These are phyloP conservation scores for Ulvella scutata DNA, from an alignment of 139 green algal species.

Conservation along the genomic window DNA sequence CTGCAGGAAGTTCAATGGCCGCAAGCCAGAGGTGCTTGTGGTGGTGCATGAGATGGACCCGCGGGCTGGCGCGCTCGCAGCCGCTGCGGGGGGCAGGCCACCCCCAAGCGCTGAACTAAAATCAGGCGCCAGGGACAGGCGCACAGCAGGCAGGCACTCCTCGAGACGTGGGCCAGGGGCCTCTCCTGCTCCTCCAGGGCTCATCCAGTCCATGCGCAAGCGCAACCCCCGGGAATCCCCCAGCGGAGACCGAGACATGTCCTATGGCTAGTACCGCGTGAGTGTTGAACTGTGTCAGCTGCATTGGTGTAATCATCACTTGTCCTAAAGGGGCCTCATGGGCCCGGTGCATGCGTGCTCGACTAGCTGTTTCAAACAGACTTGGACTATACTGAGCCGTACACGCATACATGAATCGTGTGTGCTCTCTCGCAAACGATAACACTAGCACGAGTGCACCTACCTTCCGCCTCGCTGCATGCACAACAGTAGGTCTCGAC, in stretches of 20 bases:
- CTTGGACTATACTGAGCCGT: no score
- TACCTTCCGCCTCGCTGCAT: no score
- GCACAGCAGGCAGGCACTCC: neutral
- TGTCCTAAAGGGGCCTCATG: no score
- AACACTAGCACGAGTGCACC: no score
- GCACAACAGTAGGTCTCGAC: no score
- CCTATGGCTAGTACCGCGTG: no score
- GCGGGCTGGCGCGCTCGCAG: neutral
- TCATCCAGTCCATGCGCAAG: slow-evolving; percentile 5
- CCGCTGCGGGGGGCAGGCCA: neutral
- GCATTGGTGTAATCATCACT: no score
- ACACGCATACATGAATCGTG: no score
- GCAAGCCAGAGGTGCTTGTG: slow-evolving; percentile 74
- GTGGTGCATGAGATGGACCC: slow-evolving; percentile 40
- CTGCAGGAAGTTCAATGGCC: slow-evolving; percentile 59
- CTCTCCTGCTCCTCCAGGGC: neutral
- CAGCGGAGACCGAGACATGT: neutral
- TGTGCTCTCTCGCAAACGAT: no score
- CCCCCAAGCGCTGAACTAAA: neutral
- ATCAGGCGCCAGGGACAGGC: neutral
- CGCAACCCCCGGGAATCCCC: slow-evolving; percentile 10
- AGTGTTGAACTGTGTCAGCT: no score
- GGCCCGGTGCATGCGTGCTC: no score
- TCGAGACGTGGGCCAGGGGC: neutral
- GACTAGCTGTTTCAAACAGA: no score